phyloP scores from a whole-genome alignment of 306 rosid species.

The Trifolium fragiferum region DNA sequence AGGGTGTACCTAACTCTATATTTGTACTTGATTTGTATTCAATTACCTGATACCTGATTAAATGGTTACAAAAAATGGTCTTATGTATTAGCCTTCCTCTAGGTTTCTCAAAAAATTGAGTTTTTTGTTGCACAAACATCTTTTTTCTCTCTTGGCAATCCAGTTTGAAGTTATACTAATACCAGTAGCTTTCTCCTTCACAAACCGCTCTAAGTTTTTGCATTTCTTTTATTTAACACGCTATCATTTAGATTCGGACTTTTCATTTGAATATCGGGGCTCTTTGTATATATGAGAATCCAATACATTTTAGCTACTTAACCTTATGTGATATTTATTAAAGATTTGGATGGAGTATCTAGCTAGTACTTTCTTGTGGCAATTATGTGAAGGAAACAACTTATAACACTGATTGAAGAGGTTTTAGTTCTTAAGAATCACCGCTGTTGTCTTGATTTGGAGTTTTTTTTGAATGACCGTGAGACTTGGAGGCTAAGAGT shows the following conservation, averaged over 20 bases:
- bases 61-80: neutral
- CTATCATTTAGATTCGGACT: conserved; percentile 2
- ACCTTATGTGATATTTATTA: neutral
- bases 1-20: conserved; percentile 14
- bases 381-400: conserved; percentile 18
- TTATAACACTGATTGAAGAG: neutral
- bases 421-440: conserved; percentile 23
- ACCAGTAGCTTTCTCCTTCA: neutral
- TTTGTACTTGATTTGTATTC: conserved; percentile 20
- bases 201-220: neutral
- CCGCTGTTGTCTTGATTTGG: neutral
- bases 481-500: conserved; percentile 18
- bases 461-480: neutral
- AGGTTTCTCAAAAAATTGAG: neutral
- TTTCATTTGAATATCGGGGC: conserved; percentile 3
- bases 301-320: neutral
- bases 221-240: neutral
- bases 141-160: neutral
- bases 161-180: neutral
- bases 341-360: conserved; percentile 14
- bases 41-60: neutral
- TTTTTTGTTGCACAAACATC: neutral
- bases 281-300: conserved; percentile 14
- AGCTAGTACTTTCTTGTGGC: neutral
- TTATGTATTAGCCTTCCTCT: conserved; percentile 7